Percentiles rank a stretch among this genome's conserved stretches.
phyloP scores from a whole-genome alignment of 352 stramenopile genomes.

The Globisporangium orthogonon region DNA sequence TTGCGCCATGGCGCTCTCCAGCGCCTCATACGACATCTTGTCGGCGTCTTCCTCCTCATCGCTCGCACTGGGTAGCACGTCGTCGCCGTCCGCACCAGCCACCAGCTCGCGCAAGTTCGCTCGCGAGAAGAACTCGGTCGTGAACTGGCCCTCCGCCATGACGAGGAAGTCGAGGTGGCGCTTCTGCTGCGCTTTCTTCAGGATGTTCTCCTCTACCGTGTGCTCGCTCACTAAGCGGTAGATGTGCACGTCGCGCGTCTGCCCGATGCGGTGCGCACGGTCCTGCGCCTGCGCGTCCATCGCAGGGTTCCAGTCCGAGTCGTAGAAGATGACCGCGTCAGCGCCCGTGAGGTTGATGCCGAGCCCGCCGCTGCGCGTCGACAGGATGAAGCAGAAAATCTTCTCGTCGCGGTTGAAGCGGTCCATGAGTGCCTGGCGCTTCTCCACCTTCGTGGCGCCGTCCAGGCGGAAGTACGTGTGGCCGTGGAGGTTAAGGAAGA shows the following conservation, averaged over 20 bases:
- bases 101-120: constrained; percentile 89
- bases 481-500: constrained; percentile 97
- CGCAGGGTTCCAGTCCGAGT: constrained; percentile 92
- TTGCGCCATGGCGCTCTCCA: constrained; percentile 92
- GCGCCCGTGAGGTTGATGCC: constrained; percentile 99
- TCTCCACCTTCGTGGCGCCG: constrained; percentile 94
- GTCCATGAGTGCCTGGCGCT: constrained; percentile 96
- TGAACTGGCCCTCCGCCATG: constrained; percentile 72
- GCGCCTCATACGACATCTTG: constrained; percentile 53
- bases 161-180: constrained; percentile 95
- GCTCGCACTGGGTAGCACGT: constrained; percentile 9
- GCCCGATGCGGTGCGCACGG: constrained; percentile 96
- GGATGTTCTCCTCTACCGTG: constrained; percentile 99
- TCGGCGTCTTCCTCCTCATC: constrained; percentile 25
- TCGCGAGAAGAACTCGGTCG: constrained; percentile 81
- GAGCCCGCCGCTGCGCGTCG: constrained; percentile 94
- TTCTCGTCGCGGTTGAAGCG: constrained; percentile 96
- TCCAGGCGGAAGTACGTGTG: constrained; percentile 98
- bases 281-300: constrained; percentile 96
- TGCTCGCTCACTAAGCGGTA: constrained; percentile 96
- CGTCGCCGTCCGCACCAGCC: constrained; percentile 33
- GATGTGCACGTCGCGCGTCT: constrained; percentile 98
- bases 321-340: constrained; percentile 92
- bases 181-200: constrained; percentile 98
- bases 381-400: constrained; percentile 99